Percentiles rank a stretch among this genome's conserved stretches.
Evolutionary conservation across 495 filamentous ascomycete genomes (phyloP).

Genomic region (Penicillium mononematosum): DNA sequence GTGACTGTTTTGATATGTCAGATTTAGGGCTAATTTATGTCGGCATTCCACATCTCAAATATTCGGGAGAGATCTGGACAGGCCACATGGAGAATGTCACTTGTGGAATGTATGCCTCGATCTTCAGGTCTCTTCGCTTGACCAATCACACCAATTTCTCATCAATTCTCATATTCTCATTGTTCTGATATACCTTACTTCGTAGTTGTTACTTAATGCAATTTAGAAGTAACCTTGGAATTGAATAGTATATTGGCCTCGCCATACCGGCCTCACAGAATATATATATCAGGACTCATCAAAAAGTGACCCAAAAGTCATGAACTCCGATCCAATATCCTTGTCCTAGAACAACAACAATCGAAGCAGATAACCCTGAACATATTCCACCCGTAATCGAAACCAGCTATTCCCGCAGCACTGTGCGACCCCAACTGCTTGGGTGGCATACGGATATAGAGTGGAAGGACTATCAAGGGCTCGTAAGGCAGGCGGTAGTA

Average conservation of each 20-base stretch:
- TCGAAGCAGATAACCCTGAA: neutral
- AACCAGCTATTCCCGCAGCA: too few relatives aligned
- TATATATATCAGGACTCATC: too few relatives aligned
- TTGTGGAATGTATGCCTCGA: constrained; percentile 11
- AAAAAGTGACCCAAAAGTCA: neutral
- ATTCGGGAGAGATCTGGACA: constrained; percentile 3
- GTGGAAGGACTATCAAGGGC: too few relatives aligned
- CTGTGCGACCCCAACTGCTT: too few relatives aligned
- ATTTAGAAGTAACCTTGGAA: neutral
- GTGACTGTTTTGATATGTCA: neutral
- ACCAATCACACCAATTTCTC: neutral
- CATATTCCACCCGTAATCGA: too few relatives aligned
- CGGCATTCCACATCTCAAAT: constrained; percentile 5
- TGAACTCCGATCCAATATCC: neutral
- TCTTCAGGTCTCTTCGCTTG: neutral
- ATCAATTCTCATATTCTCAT: neutral
- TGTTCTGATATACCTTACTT: neutral
- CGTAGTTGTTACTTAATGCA: neutral
- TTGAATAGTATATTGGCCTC: neutral
- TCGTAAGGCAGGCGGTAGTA: too few relatives aligned
- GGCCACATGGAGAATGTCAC: constrained; percentile 5
- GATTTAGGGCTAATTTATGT: neutral
- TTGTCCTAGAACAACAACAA: neutral
- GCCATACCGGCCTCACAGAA: neutral
- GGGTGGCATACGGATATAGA: too few relatives aligned